A percentile compares a stretch with the other conserved stretches of the same genome.
These are phyloP conservation scores for Papiliotrema nemorosa DNA, from an alignment of 1,284 basidiomycete species.

Conservation along the genomic window DNA sequence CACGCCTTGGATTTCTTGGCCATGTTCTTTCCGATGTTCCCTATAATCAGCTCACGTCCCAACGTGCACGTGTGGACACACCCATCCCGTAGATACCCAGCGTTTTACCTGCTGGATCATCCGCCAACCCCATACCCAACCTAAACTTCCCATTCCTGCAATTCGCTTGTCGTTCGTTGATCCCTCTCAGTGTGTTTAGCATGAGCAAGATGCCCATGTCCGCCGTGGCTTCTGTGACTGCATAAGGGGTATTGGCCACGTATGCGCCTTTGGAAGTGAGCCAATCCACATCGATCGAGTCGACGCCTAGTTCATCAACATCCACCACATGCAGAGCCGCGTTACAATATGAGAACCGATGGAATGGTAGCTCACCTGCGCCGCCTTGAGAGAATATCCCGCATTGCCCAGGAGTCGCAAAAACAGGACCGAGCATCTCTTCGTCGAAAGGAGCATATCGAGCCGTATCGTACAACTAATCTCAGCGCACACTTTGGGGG, in stretches of 20 bases:
- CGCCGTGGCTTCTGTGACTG: constrained; percentile 27
- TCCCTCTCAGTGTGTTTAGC: constrained; percentile 19
- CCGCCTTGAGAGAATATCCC: constrained; percentile 26
- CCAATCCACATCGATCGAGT: constrained; percentile 19
- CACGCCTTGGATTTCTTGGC: constrained; percentile 20
- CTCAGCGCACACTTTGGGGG: background rate
- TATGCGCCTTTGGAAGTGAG: constrained; percentile 15
- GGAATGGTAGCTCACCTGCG: constrained; percentile 4
- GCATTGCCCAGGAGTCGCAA: constrained; percentile 14
- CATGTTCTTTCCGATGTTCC: constrained; percentile 26
- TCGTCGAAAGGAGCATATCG: constrained; percentile 24
- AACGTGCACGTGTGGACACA: constrained; percentile 2
- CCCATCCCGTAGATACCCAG: constrained; percentile 26
- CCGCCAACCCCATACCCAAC: constrained; percentile 14
- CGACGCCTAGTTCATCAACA: constrained; percentile 13
- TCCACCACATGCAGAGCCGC: too few species aligned
- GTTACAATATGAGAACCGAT: too few species aligned
- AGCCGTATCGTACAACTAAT: constrained; percentile 19
- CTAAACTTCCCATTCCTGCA: constrained; percentile 20
- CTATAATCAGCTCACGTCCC: constrained; percentile 4
- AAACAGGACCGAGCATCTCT: constrained; percentile 23
- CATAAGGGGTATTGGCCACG: constrained; percentile 27
- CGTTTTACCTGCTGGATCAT: constrained; percentile 17
- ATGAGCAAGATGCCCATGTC: constrained; percentile 25
- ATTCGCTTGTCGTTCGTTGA: constrained; percentile 13